These are phyloP conservation scores for Coelastrella sp. DNA, from an alignment of 139 green algal genomes.

Conservation along the genomic window DNA sequence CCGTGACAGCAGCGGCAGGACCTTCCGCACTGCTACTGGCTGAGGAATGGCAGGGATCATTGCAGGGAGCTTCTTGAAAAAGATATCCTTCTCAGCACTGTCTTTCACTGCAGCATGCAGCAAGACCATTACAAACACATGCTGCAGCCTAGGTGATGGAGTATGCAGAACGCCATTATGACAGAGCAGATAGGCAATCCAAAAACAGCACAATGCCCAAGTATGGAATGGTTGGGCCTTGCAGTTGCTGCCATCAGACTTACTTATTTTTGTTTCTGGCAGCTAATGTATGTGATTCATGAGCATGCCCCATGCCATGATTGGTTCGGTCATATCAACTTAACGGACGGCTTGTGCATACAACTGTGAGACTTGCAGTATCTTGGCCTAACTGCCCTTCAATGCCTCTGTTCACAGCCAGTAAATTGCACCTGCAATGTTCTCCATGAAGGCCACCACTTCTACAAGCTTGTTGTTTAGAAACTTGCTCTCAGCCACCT, in stretches of 20 bases:
- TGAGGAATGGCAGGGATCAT: constrained; percentile 72
- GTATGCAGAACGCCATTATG: not conserved
- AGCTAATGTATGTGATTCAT: too few relatives aligned
- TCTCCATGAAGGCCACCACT: constrained; percentile 93
- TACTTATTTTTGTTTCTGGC: too few relatives aligned
- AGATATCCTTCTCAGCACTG: constrained; percentile 80
- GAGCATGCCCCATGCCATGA: too few relatives aligned
- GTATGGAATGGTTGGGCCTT: not conserved
- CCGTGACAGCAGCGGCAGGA: constrained; percentile 89
- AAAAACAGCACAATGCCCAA: not conserved
- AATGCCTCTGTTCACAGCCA: not conserved
- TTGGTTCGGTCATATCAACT: too few relatives aligned
- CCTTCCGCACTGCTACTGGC: constrained; percentile 84
- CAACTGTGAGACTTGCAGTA: not conserved
- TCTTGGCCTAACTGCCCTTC: not conserved
- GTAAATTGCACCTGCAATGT: constrained; percentile 64
- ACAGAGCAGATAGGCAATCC: not conserved
- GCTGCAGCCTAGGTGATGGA: not conserved
- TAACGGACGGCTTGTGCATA: not conserved
- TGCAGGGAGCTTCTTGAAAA: constrained; percentile 78
- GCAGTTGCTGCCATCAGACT: not conserved
- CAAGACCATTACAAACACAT: not conserved
- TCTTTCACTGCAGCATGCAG: constrained; percentile 77
- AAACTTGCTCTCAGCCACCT: constrained; percentile 82
- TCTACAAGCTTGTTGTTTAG: constrained; percentile 94